A percentile compares a stretch with the other conserved stretches of the same genome.
Conservation (phyloP, 768 basidiomycete genomes). For the Tulasnella sp. region DNA sequence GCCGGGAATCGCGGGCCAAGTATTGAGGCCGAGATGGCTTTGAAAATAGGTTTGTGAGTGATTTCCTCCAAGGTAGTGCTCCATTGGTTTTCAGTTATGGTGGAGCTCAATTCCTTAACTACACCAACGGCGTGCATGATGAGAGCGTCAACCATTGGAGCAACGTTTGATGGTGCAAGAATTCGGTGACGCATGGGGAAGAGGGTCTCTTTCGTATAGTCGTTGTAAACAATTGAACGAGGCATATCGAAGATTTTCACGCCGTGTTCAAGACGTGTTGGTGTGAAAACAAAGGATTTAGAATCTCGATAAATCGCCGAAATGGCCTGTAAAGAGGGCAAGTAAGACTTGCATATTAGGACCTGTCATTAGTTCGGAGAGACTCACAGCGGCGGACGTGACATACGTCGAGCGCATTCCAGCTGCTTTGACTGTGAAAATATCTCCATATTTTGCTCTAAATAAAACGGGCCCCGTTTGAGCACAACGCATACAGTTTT, state of each 20-base stretch:
- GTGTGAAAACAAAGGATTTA: constrained; percentile 20
- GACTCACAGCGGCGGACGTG: constrained; percentile 17
- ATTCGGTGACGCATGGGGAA: constrained; percentile 17
- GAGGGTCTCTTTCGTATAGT: not conserved
- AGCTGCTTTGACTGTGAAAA: constrained; percentile 22
- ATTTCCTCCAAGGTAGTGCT: constrained; percentile 4
- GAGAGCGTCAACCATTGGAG: constrained; percentile 7
- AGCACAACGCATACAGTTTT: no score
- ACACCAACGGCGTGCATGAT: not conserved
- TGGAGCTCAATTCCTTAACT: not conserved
- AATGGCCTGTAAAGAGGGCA: not conserved
- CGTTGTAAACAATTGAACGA: constrained; percentile 5
- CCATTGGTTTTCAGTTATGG: not conserved
- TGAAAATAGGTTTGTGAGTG: not conserved
- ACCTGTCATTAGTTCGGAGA: not conserved
- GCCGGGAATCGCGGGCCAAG: not conserved
- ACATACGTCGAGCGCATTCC: constrained; percentile 17
- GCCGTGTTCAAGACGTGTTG: not conserved
- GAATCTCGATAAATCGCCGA: constrained; percentile 18
- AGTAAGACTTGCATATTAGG: not conserved
- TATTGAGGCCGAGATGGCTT: not conserved
- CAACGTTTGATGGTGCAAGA: not conserved
- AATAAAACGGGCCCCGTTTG: not conserved
- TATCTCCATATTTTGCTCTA: constrained; percentile 1
- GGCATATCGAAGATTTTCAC: constrained; percentile 16